phyloP scores from a whole-genome alignment of 176 grass and related monocot genomes.

The Bolboschoenus planiculmis region DNA sequence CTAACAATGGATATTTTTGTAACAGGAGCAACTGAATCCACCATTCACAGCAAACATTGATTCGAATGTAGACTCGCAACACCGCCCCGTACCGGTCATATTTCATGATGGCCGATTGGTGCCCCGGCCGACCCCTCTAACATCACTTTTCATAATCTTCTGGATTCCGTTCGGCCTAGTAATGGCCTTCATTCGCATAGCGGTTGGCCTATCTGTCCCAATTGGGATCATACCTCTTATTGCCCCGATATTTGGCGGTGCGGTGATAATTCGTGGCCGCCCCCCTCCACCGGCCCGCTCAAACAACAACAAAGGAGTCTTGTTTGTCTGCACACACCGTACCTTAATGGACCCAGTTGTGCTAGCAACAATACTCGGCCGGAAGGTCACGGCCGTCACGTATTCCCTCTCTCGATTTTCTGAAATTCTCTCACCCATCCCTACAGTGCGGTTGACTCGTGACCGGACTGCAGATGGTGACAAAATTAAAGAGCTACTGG shows the following conservation, averaged over 20 bases:
- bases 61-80: neutral
- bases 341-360: slow-evolving; percentile 50
- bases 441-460: slow-evolving; percentile 32
- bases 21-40: slow-evolving; percentile 46
- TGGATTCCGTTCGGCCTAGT: slow-evolving; percentile 68
- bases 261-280: slow-evolving; percentile 42
- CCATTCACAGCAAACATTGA: slow-evolving; percentile 28
- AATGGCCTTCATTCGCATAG: slow-evolving; percentile 60
- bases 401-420: slow-evolving; percentile 46
- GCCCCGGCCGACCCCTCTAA: slow-evolving; percentile 57
- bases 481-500: slow-evolving; percentile 38
- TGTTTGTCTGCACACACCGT: slow-evolving; percentile 94
- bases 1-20: slow-evolving; percentile 10
- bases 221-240: slow-evolving; percentile 40
- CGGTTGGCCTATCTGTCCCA: slow-evolving; percentile 51
- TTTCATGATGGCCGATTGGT: slow-evolving; percentile 89
- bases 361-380: slow-evolving; percentile 33
- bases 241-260: slow-evolving; percentile 57
- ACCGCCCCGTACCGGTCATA: slow-evolving; percentile 52
- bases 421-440: slow-evolving; percentile 40
- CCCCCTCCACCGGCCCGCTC: slow-evolving; percentile 13
- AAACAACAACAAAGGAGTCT: slow-evolving; percentile 27
- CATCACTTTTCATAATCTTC: slow-evolving; percentile 57
- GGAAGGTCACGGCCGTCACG: slow-evolving; percentile 33
- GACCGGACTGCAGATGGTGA: slow-evolving; percentile 25